These are phyloP conservation scores for Pichia sp. DNA, from an alignment of 1,139 yeast species.

Conservation along the genomic window DNA sequence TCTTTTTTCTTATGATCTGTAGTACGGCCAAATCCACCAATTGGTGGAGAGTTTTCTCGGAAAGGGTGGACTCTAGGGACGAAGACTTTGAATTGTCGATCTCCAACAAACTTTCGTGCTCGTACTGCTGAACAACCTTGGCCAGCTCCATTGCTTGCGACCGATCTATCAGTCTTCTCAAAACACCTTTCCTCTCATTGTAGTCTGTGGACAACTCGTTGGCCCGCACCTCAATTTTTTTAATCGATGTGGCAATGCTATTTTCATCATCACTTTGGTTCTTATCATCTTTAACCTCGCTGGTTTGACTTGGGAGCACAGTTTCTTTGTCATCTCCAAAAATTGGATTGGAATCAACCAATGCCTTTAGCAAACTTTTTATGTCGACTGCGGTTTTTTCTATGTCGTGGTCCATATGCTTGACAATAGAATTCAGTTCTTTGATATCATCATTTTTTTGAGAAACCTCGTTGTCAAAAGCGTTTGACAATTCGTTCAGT, in stretches of 20 bases:
- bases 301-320: neutral
- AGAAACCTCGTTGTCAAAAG: conserved; percentile 49
- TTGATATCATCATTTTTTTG: conserved; percentile 43
- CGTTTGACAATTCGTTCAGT: conserved; percentile 50
- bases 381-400: conserved; percentile 22
- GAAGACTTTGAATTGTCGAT: conserved; percentile 19
- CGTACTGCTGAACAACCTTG: conserved; percentile 42
- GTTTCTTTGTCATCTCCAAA: neutral
- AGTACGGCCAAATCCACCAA: conserved; percentile 38
- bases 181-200: conserved; percentile 32
- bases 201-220: conserved; percentile 39
- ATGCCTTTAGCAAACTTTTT: neutral
- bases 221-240: conserved; percentile 22
- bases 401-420: conserved; percentile 31
- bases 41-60: neutral
- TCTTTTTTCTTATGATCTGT: conserved; percentile 45
- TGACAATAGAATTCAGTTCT: conserved; percentile 28
- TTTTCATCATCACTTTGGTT: neutral
- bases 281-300: neutral
- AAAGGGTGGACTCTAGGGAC: conserved; percentile 1
- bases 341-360: neutral
- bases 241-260: neutral
- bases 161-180: conserved; percentile 46
- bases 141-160: conserved; percentile 55
- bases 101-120: conserved; percentile 28